A percentile compares a stretch with the other conserved stretches of the same genome.
These are phyloP conservation scores for Podila verticillata DNA, from an alignment of 192 early-diverging fungal species.

Conservation along the genomic window DNA sequence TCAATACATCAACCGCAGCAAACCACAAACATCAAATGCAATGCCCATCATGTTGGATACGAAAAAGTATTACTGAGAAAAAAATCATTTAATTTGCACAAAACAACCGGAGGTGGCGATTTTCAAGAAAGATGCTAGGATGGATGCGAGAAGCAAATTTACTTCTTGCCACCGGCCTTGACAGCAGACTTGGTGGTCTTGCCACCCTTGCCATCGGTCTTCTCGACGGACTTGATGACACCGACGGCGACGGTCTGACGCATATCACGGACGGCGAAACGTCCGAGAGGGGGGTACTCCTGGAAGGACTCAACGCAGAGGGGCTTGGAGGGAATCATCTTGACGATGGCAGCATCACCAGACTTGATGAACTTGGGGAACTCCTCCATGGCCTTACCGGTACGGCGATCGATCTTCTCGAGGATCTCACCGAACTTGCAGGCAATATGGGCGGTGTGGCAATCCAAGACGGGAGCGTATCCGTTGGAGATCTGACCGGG, in stretches of 20 bases:
- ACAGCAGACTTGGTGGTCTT: slow-evolving; percentile 76
- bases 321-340: slow-evolving; percentile 95
- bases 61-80: slow-evolving; percentile 1
- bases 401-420: slow-evolving; percentile 96
- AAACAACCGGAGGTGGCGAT: not conserved
- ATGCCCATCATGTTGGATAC: too few species aligned
- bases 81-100: slow-evolving; percentile 5
- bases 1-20: too few species aligned
- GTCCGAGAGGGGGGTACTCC: slow-evolving; percentile 94
- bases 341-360: slow-evolving; percentile 95
- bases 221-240: slow-evolving; percentile 81
- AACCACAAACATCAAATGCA: too few species aligned
- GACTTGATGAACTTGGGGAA: slow-evolving; percentile 96
- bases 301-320: slow-evolving; percentile 95
- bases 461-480: slow-evolving; percentile 95
- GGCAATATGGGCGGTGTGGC: slow-evolving; percentile 97
- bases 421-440: slow-evolving; percentile 93
- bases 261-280: slow-evolving; percentile 98
- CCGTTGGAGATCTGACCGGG: slow-evolving; percentile 94
- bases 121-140: not conserved
- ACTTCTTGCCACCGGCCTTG: slow-evolving; percentile 58
- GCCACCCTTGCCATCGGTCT: slow-evolving; percentile 65
- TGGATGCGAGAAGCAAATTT: slow-evolving; percentile 3
- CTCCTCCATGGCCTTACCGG: slow-evolving; percentile 93
- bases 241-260: slow-evolving; percentile 95